These are phyloP conservation scores for Cryptococcus maquisensis DNA, from an alignment of 1,284 basidiomycete species.

Conservation along the genomic window DNA sequence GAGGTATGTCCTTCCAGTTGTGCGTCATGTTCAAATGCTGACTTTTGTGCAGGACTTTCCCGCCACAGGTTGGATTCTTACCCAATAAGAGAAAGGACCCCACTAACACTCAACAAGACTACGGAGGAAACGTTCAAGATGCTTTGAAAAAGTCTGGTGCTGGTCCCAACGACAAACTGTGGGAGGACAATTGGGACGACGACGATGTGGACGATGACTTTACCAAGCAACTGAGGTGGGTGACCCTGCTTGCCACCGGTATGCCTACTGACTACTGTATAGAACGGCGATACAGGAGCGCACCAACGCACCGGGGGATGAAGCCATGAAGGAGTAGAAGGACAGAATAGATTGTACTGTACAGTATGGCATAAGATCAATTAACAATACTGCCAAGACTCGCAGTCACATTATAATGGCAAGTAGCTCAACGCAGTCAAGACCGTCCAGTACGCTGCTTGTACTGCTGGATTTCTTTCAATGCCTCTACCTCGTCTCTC, in stretches of 20 bases:
- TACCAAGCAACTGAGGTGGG: constrained; percentile 83
- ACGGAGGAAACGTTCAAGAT: constrained; percentile 35
- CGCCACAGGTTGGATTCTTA: constrained; percentile 28
- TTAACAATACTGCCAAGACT: background rate
- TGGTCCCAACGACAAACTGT: constrained; percentile 57
- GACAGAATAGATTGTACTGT: background rate
- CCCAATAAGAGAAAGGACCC: background rate
- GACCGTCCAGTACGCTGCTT: constrained; percentile 26
- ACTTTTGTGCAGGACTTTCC: constrained; percentile 39
- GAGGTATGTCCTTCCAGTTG: constrained; percentile 29
- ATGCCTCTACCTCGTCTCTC: constrained; percentile 41
- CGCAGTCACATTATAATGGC: too few relatives aligned
- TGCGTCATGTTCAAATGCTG: background rate
- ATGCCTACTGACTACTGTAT: background rate
- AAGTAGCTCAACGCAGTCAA: background rate
- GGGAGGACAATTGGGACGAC: constrained; percentile 99
- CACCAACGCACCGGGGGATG: constrained; percentile 30
- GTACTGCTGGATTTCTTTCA: constrained; percentile 39
- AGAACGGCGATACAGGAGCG: constrained; percentile 42
- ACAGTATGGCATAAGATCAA: background rate
- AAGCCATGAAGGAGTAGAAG: constrained; percentile 43
- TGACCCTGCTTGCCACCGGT: background rate
- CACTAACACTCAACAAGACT: constrained; percentile 3
- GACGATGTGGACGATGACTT: constrained; percentile 98
- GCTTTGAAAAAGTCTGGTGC: constrained; percentile 30